phyloP scores from a whole-genome alignment of 768 basidiomycete species.

The Kwoniella bestiolae region DNA sequence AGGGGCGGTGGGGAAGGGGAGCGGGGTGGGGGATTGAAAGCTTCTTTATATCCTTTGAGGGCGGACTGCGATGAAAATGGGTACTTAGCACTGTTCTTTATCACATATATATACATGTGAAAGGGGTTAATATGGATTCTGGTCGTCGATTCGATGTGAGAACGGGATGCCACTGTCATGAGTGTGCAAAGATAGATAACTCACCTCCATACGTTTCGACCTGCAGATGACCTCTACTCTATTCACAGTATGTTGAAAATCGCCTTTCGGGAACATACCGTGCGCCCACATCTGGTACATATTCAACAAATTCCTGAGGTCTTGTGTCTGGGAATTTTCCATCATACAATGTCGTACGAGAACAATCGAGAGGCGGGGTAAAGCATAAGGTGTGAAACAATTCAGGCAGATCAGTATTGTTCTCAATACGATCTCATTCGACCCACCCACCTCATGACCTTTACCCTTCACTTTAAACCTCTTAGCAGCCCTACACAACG shows the following conservation, averaged over 20 bases:
- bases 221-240: slow-evolving; percentile 88
- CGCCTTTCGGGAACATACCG: slow-evolving; percentile 83
- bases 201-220: slow-evolving; percentile 80
- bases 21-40: slow-evolving; percentile 40
- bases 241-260: slow-evolving; percentile 82
- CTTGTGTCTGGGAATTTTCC: slow-evolving; percentile 65
- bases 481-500: slow-evolving; percentile 75
- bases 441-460: slow-evolving; percentile 89
- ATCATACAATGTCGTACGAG: too few species aligned
- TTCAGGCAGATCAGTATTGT: neutral
- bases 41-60: slow-evolving; percentile 44
- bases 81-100: neutral
- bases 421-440: too few species aligned
- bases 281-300: slow-evolving; percentile 96
- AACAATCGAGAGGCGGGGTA: neutral
- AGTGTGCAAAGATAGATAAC: slow-evolving; percentile 55
- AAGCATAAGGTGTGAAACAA: too few species aligned
- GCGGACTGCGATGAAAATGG: slow-evolving; percentile 30
- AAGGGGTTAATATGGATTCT: too few species aligned
- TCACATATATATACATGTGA: slow-evolving; percentile 10
- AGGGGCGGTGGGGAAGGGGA: slow-evolving; percentile 36
- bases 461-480: slow-evolving; percentile 82
- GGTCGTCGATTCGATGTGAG: too few species aligned
- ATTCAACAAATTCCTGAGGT: slow-evolving; percentile 77
- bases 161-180: too few species aligned